Evolutionary conservation across 108 stramenopile species (phyloP).

Genomic region (Pseudonitzschia pungens): DNA sequence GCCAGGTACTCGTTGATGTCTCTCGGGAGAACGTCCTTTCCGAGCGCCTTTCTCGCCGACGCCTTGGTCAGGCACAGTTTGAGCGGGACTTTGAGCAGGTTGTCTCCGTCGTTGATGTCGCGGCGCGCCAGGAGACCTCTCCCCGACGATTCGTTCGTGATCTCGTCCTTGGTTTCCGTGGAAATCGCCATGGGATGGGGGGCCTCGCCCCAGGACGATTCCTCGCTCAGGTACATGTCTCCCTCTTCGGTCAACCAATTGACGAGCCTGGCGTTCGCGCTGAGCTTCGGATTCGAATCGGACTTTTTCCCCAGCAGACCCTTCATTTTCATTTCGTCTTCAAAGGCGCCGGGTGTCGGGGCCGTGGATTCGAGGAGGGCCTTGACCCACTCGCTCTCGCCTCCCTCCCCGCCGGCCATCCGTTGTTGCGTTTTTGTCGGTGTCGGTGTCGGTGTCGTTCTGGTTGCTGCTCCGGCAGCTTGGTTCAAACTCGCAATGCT

Average conservation of each 20-base stretch:
- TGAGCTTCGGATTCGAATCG: constrained; percentile 60
- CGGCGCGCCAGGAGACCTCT: constrained; percentile 86
- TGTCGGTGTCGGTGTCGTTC: neutral
- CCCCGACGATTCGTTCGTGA: constrained; percentile 90
- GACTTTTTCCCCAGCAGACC: constrained; percentile 57
- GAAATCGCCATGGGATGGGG: constrained; percentile 94
- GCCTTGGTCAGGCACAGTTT: constrained; percentile 86
- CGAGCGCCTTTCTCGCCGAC: constrained; percentile 75
- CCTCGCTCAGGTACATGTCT: constrained; percentile 77
- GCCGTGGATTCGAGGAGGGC: constrained; percentile 66
- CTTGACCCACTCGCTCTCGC: constrained; percentile 76
- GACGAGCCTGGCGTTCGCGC: constrained; percentile 70
- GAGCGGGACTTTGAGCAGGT: constrained; percentile 82
- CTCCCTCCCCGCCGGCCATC: constrained; percentile 76
- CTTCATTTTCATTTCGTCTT: constrained; percentile 87
- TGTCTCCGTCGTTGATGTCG: constrained; percentile 90
- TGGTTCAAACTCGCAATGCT: neutral
- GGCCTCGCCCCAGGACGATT: constrained; percentile 88
- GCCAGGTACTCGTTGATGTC: constrained; percentile 94
- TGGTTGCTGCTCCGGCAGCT: neutral
- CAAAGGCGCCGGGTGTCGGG: constrained; percentile 60
- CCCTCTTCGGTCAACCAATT: constrained; percentile 81
- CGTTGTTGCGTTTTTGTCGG: neutral
- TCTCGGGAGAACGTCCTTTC: constrained; percentile 65
- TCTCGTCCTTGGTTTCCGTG: constrained; percentile 90